Evolutionary conservation across 1,284 basidiomycete genomes (phyloP).

Genomic region (Erythrobasidium hasegawianum): DNA sequence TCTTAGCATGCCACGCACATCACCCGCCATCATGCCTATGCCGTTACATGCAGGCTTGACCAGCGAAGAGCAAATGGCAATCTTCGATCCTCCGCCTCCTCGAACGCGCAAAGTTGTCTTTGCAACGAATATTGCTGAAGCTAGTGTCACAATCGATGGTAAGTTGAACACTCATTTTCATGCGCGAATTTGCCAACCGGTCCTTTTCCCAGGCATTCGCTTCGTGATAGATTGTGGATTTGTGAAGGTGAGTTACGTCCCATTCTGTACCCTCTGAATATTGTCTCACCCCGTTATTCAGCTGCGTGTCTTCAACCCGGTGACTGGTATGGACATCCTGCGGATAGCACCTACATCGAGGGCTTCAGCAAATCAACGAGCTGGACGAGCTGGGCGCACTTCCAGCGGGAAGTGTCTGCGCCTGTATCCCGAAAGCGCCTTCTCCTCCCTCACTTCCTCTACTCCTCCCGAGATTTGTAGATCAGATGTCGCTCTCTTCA

Average conservation of each 20-base stretch:
- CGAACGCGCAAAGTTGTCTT: conserved; percentile 85
- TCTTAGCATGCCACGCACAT: conserved; percentile 61
- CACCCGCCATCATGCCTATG: conserved; percentile 55
- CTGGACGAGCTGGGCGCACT: conserved; percentile 51
- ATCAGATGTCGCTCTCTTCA: conserved; percentile 78
- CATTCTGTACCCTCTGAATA: too few relatives aligned
- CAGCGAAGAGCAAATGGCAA: conserved; percentile 75
- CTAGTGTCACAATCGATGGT: conserved; percentile 90
- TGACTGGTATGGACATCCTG: conserved; percentile 48
- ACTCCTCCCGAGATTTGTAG: conserved; percentile 87
- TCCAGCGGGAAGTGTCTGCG: conserved; percentile 86
- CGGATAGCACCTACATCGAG: conserved; percentile 47
- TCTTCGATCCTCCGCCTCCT: conserved; percentile 71
- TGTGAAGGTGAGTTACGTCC: conserved; percentile 76
- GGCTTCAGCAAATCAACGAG: conserved; percentile 49
- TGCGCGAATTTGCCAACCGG: too few relatives aligned
- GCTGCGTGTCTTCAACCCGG: conserved; percentile 47
- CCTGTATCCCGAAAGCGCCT: conserved; percentile 70
- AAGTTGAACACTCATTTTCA: not conserved
- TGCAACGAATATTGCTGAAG: conserved; percentile 94
- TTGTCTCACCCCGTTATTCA: too few relatives aligned
- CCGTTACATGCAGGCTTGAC: conserved; percentile 85
- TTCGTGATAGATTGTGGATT: conserved; percentile 93
- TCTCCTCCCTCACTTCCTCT: conserved; percentile 60
- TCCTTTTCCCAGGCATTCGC: conserved; percentile 64